Evolutionary conservation across 2,329 filamentous ascomycete genomes (phyloP).

Genomic region (Huntiella decipiens): DNA sequence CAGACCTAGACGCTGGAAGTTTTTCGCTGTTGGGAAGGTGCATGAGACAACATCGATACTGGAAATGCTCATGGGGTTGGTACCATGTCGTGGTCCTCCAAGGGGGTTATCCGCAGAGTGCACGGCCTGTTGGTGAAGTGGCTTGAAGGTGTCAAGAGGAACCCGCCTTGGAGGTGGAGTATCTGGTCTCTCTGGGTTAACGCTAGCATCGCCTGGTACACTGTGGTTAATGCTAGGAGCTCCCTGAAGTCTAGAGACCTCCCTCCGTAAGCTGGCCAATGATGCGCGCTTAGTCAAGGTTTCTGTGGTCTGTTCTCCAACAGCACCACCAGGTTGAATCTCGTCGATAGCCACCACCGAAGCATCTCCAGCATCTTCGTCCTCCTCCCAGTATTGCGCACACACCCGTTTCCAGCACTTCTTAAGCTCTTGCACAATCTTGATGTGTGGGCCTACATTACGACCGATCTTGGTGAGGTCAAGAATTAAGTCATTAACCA

Average conservation of each 20-base stretch:
- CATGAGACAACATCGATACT: slow-evolving; percentile 45
- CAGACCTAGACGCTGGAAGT: slow-evolving; percentile 17
- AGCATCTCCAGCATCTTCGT: slow-evolving; percentile 35
- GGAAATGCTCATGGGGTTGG: slow-evolving; percentile 31
- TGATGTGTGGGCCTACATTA: slow-evolving; percentile 42
- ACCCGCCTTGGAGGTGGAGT: neutral
- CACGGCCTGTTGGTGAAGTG: neutral
- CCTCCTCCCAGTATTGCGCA: slow-evolving; percentile 69
- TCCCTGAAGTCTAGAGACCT: slow-evolving; percentile 2
- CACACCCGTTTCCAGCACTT: slow-evolving; percentile 93
- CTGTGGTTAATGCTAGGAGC: slow-evolving; percentile 2
- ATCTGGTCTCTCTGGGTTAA: slow-evolving; percentile 1
- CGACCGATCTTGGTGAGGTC: slow-evolving; percentile 46
- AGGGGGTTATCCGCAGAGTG: neutral
- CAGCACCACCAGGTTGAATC: slow-evolving; percentile 58
- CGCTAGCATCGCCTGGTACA: neutral
- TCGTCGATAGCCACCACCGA: slow-evolving; percentile 38
- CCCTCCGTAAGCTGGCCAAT: slow-evolving; percentile 4
- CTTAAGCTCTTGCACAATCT: slow-evolving; percentile 84
- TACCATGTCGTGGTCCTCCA: slow-evolving; percentile 1
- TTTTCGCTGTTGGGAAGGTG: slow-evolving; percentile 37
- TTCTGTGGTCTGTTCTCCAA: slow-evolving; percentile 20
- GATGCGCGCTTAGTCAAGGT: neutral
- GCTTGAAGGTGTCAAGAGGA: neutral
- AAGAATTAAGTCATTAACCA: slow-evolving; percentile 51